These are phyloP conservation scores for Rubroboletus pulcherrimus DNA, from an alignment of 768 basidiomycete genomes.

Conservation along the genomic window DNA sequence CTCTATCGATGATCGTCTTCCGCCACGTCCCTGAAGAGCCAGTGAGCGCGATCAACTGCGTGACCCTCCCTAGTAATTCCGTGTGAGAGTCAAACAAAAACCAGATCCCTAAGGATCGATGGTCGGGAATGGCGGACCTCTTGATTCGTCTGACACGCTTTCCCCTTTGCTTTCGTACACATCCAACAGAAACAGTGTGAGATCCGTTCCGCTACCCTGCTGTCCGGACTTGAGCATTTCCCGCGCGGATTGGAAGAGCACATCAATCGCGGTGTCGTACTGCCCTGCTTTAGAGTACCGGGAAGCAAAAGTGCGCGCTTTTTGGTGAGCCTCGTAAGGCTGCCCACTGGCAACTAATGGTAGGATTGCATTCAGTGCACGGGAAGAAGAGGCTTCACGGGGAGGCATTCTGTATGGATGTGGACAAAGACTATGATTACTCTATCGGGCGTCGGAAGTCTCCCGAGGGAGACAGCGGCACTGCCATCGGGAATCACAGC, in stretches of 20 bases:
- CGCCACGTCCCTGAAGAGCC: slow-evolving; percentile 82
- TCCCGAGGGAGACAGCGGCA: slow-evolving; percentile 4
- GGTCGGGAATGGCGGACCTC: slow-evolving; percentile 51
- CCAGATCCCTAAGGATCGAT: background rate
- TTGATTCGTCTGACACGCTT: slow-evolving; percentile 66
- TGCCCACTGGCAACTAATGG: slow-evolving; percentile 70
- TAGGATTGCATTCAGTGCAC: slow-evolving; percentile 72
- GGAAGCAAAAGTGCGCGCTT: slow-evolving; percentile 91
- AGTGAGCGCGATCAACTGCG: slow-evolving; percentile 86
- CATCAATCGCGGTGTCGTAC: slow-evolving; percentile 84
- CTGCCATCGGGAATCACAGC: background rate
- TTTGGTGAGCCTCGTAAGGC: slow-evolving; percentile 91
- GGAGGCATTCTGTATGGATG: slow-evolving; percentile 23
- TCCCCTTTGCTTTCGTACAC: slow-evolving; percentile 78
- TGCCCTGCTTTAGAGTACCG: slow-evolving; percentile 79
- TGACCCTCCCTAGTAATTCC: slow-evolving; percentile 64
- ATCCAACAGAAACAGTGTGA: slow-evolving; percentile 74
- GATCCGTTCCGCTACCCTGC: slow-evolving; percentile 86
- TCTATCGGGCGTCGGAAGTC: slow-evolving; percentile 24
- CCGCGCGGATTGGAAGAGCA: slow-evolving; percentile 85
- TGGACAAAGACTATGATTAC: background rate
- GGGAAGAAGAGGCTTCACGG: slow-evolving; percentile 44
- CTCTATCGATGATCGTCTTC: slow-evolving; percentile 81
- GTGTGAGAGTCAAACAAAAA: background rate
- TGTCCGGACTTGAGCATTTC: slow-evolving; percentile 88